These are phyloP conservation scores for Psilocybe tampanensis DNA, from an alignment of 768 basidiomycete genomes.

Conservation along the genomic window DNA sequence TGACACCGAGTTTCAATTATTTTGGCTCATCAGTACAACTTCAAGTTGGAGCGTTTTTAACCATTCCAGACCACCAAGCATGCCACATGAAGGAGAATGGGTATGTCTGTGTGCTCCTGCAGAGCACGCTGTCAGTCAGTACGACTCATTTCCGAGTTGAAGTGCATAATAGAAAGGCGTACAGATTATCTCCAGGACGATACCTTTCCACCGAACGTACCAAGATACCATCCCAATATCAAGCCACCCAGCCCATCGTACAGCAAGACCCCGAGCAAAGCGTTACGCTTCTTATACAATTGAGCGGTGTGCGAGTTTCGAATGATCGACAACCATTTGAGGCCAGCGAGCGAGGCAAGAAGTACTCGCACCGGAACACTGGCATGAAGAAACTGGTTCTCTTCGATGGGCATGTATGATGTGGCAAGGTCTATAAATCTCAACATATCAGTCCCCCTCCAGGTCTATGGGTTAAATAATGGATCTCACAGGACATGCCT, in stretches of 20 bases:
- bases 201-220: constrained; percentile 2
- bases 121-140: too few species aligned
- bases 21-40: too few species aligned
- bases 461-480: too few species aligned
- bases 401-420: constrained; percentile 1
- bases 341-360: background rate
- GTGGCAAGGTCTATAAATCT: constrained; percentile 1
- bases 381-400: constrained; percentile 4
- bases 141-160: too few species aligned
- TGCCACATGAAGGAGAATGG: too few species aligned
- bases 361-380: background rate
- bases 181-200: background rate
- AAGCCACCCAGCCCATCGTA: constrained; percentile 2
- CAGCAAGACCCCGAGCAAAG: background rate
- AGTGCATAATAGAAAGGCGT: too few species aligned
- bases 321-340: background rate
- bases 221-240: constrained; percentile 1
- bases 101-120: too few species aligned
- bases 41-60: too few species aligned
- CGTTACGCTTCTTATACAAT: background rate
- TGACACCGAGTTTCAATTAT: too few species aligned
- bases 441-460: too few species aligned
- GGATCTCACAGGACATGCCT: constrained; percentile 3
- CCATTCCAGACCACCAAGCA: too few species aligned
- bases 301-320: background rate